Base-by-base conservation (phyloP, 495 filamentous ascomycete species). In the Baudoinia panamericana region DNA sequence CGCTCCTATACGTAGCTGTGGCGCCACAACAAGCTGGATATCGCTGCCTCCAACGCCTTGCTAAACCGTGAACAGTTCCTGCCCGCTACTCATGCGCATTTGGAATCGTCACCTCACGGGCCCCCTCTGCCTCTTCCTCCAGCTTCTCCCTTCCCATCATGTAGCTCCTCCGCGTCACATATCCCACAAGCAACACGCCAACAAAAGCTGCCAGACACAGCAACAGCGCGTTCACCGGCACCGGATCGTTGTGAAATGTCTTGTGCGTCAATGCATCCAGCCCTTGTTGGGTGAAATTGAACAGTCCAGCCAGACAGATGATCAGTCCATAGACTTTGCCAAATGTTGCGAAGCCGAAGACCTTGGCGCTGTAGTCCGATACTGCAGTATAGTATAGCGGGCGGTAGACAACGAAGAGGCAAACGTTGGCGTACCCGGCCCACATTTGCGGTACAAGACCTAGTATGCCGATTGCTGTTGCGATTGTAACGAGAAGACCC, bases 311-410 rank as follows among this genome's bases (percentile, higher is more conserved):
- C 3, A 90, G 56, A 54, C 84, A 94, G 43, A 95, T 95, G 40
- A 94, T 78, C 6, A 86, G 68, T n/a, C 90, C 90, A 56, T 96
- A 95, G 19, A 97, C 84, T 41, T 82, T 94, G 19, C 88, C 88
- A 48, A 95, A 96, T 0, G 87, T 94, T 45, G 74, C 75, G 62
- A 93, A 94, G 6, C 90, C 88, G 57, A 97, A 97, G 23, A 97
- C 88, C 61, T 95, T 95, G 22, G 85, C 87, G 30, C 76, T 66
- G 58, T 93, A 95, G 63, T 97, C 90, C 7, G 73, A 78, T 36
- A 84, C 76, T 3, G 80, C 69, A 2, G 80, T 84, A 56, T 84
- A 84, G 58, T 82, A 84, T 31, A 84, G 74, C 0, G 80, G 80
- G 0, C 80, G 66, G 58, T 82, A 84, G 11, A 79, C 41, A 8